Base-by-base conservation (phyloP, 2,329 filamentous ascomycete species). In the Lasiodiplodia sp. region DNA sequence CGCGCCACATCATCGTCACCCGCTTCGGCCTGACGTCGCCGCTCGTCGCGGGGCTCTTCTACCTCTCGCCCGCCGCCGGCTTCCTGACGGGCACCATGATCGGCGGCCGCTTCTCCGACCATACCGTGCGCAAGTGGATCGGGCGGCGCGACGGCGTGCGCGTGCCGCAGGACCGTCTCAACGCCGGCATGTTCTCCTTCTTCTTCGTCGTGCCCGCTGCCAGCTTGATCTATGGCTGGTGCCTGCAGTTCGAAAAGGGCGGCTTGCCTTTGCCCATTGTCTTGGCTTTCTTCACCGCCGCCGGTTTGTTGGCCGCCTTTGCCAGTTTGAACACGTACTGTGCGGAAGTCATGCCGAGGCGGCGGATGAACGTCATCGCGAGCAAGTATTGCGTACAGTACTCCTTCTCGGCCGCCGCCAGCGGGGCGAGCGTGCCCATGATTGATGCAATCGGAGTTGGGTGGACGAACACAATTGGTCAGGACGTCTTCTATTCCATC, bases 241-340 rank as follows among this genome's bases (percentile, higher is more conserved):
- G 76, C 18, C 72, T 82, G 6, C 40, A 80, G 21, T 66, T 76
- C n/a, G 66, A 72, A n/a, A 51, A 77, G 4, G 77, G 79, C 1
- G 76, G 79, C 2, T 72, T 82, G 71, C 75, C 77, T 0, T 21
- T 82, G 16, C 79, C 80, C 0, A 75, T 80, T 23, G 70, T 80
- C 1, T 75, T 73, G 7, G 73, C 75, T 0, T 81, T 81, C 25
- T 71, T 76, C 2, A 71, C 77, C 14, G 79, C 79, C 0, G 69
- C 76, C 18, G 80, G 80, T 0, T 70, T 82, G 2, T 77, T 82
- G 76, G 75, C 74, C 7, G 78, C 79, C 0, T 82, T 81, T 34
- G 80, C 76, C 23, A 78, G 77, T 2, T 62, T 82, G 21, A 82
- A 82, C 66, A 82, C 80, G 0, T 82, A 81, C 65, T 76, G 78